phyloP scores from a whole-genome alignment of 345 rosid species.

The Salix suchowensis region DNA sequence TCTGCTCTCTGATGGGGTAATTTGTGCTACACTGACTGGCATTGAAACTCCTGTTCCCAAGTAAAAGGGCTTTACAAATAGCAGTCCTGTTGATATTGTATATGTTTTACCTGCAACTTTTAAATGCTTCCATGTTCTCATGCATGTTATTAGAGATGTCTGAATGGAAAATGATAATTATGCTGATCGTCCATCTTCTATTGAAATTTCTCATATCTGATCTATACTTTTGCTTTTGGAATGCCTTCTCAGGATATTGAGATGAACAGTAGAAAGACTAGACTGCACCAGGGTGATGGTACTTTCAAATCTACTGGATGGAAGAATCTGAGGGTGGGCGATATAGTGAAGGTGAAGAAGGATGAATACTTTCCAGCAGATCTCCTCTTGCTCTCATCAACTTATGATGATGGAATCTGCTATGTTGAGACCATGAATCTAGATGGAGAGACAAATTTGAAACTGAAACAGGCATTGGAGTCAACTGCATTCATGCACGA shows the following conservation, averaged over 20 bases:
- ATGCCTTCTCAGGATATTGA: slow-evolving; percentile 55
- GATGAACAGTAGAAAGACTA: slow-evolving; percentile 73
- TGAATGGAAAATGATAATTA: neutral
- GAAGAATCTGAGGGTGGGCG: slow-evolving; percentile 76
- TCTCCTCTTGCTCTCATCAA: slow-evolving; percentile 70
- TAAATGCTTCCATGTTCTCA: neutral
- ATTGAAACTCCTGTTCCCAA: neutral
- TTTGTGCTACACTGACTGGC: neutral
- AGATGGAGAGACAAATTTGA: slow-evolving; percentile 91
- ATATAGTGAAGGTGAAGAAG: slow-evolving; percentile 77
- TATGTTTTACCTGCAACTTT: neutral
- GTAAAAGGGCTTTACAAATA: neutral
- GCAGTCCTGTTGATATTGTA: neutral
- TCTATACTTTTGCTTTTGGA: neutral
- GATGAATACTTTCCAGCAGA: slow-evolving; percentile 86
- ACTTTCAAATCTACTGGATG: slow-evolving; percentile 49
- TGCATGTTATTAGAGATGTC: neutral
- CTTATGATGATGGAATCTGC: slow-evolving; percentile 76
- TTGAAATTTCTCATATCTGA: neutral
- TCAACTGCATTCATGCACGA: slow-evolving; percentile 56
- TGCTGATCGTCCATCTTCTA: neutral
- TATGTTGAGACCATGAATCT: slow-evolving; percentile 97
- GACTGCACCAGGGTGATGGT: slow-evolving; percentile 53
- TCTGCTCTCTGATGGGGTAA: neutral
- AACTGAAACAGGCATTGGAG: slow-evolving; percentile 75